A percentile compares a stretch with the other conserved stretches of the same genome.
Evolutionary conservation across 805 yeast species (phyloP).

Genomic region (Hanseniaspora mollemarum): DNA sequence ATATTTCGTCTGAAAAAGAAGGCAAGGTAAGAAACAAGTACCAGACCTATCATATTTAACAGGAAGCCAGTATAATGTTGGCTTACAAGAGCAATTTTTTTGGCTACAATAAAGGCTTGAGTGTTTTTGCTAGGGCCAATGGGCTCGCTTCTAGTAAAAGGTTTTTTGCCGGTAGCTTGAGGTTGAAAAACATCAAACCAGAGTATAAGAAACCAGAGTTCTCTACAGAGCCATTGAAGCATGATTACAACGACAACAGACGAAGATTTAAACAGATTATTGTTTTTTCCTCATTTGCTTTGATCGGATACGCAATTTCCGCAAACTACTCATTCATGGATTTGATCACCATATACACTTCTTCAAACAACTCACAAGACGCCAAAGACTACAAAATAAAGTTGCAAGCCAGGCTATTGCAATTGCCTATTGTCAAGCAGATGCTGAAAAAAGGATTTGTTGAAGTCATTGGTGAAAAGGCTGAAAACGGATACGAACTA

Average conservation of each 20-base stretch:
- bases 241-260: slow-evolving; percentile 10
- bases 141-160: background rate
- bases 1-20: too few species aligned
- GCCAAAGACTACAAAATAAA: slow-evolving; percentile 22
- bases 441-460: slow-evolving; percentile 12
- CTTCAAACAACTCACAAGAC: background rate
- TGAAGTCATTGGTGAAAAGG: slow-evolving; percentile 33
- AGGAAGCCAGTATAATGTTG: too few species aligned
- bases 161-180: background rate
- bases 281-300: slow-evolving; percentile 27
- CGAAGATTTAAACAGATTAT: slow-evolving; percentile 15
- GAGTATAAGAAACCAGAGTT: slow-evolving; percentile 1
- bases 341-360: slow-evolving; percentile 27
- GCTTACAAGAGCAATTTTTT: background rate
- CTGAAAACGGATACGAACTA: slow-evolving; percentile 28
- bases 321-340: slow-evolving; percentile 30
- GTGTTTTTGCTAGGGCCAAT: background rate
- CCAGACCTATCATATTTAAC: too few species aligned
- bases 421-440: slow-evolving; percentile 40
- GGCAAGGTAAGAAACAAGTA: too few species aligned
- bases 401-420: slow-evolving; percentile 39
- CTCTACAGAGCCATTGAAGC: background rate
- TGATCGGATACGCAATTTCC: slow-evolving; percentile 27
- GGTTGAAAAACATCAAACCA: background rate
- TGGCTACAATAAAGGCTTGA: background rate